phyloP scores from a whole-genome alignment of 148 eudicot species.

The Silene latifolia region DNA sequence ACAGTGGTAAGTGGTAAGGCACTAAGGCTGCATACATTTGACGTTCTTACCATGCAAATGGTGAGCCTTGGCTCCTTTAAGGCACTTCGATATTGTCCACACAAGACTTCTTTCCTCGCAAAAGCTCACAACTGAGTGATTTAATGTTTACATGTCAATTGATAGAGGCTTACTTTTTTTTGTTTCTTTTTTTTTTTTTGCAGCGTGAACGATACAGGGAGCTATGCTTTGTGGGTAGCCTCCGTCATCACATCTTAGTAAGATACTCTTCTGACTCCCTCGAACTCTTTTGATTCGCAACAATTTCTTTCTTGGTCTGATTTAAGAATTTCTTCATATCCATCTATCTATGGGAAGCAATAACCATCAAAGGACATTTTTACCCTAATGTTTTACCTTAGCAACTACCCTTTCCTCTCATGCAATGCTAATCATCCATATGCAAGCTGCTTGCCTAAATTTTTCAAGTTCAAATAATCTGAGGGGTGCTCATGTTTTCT shows the following conservation, averaged over 20 bases:
- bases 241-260: conserved; percentile 16
- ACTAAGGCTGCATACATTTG: not conserved
- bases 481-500: not conserved
- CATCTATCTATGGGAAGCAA: not conserved
- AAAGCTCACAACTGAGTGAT: not conserved
- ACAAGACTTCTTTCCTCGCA: not conserved
- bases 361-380: not conserved
- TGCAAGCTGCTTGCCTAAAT: not conserved
- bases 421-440: not conserved
- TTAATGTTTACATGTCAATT: not conserved
- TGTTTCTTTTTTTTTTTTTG: not conserved
- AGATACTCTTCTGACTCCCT: conserved; percentile 1
- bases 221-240: conserved; percentile 56
- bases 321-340: not conserved
- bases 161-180: not conserved
- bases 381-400: not conserved
- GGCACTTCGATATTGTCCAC: not conserved
- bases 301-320: not conserved
- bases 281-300: not conserved
- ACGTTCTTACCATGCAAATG: not conserved
- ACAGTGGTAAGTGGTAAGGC: not conserved
- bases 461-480: not conserved
- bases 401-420: not conserved
- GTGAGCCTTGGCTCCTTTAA: not conserved
- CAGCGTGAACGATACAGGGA: conserved; percentile 59